Base-by-base conservation (phyloP, 2,329 filamentous ascomycete genomes). In the Aspergillus ibericus region DNA sequence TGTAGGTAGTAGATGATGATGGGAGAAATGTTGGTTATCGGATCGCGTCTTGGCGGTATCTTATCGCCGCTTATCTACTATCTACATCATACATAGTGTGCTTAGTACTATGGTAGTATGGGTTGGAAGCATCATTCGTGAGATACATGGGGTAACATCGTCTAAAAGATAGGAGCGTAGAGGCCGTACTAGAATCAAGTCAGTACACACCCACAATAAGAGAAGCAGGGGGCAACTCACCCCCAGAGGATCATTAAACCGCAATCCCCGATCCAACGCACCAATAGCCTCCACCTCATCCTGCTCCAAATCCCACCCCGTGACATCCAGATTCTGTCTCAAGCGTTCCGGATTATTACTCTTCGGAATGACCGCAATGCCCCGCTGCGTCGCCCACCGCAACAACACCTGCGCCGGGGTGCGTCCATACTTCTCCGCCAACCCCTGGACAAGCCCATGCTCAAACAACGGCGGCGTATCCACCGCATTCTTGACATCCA, bases 301-400 rank as follows among this genome's bases (percentile, higher is more conserved):
- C 68, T 86, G 74, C 25, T 82, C 81, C 34, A 93, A 78, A 68
- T 91, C 83, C 71, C 90, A 93, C 62, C 77, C 78, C 63, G 80
- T 84, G 62, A 86, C 85, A 65, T 87, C 83, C 64, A 93, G 77
- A 78, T 92, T 92, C 79, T 88, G 81, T 59, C 78, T 73, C 73
- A 91, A 82, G 65, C 70, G 66, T 5, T 50, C 51, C 6, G 59
- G 58, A 34, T 62, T 38, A 40, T 59, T 65, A 18, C 61, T 63
- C 55, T 63, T 65, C 5, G 63, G 59, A 49, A 64, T 95, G 67
- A 95, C 89, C 49, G 90, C 89, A 57, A 95, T 81, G 32, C 86
- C 87, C 52, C 89, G 84, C 82, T 96, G 91, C 15, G 92, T 96
- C 20, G 91, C 86, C 92, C 92, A 96, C 68, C 92, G 85, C 66